Conservation (phyloP, 257 asterid species). For the Fraxinus quadrangulata region DNA sequence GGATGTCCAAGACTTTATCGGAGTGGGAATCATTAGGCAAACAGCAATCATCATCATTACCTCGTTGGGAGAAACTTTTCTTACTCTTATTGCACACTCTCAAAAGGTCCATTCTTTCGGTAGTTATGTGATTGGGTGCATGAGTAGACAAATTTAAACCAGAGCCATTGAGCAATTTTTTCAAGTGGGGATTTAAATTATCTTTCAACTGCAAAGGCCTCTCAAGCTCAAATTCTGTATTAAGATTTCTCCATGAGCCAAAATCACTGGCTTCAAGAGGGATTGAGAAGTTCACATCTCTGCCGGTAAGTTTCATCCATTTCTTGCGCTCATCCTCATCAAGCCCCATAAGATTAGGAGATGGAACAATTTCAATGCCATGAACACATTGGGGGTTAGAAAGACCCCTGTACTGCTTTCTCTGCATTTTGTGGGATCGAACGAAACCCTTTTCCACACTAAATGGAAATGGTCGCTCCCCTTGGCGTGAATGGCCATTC, state of each 20-base stretch:
- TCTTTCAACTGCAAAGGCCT: constrained; percentile 31
- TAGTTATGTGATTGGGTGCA: constrained; percentile 19
- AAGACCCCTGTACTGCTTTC: constrained; percentile 52
- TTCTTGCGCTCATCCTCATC: constrained; percentile 52
- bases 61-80: constrained; percentile 24
- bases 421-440: constrained; percentile 51
- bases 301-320: constrained; percentile 54
- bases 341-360: constrained; percentile 42
- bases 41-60: constrained; percentile 15
- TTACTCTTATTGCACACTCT: constrained; percentile 42
- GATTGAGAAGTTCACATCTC: constrained; percentile 45
- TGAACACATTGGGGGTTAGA: constrained; percentile 56
- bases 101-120: constrained; percentile 41
- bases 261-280: constrained; percentile 52
- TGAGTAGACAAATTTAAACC: constrained; percentile 33
- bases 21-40: constrained; percentile 28
- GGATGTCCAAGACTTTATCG: constrained; percentile 33
- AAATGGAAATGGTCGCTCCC: constrained; percentile 50
- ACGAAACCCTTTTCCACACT: constrained; percentile 50
- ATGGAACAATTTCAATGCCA: constrained; percentile 49
- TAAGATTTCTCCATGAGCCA: constrained; percentile 47
- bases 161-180: constrained; percentile 40
- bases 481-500: constrained; percentile 58
- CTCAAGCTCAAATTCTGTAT: constrained; percentile 46
- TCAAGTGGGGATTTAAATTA: constrained; percentile 28